Base-by-base conservation (phyloP, 495 filamentous ascomycete genomes). In the Rostrohypoxylon terebratum region DNA sequence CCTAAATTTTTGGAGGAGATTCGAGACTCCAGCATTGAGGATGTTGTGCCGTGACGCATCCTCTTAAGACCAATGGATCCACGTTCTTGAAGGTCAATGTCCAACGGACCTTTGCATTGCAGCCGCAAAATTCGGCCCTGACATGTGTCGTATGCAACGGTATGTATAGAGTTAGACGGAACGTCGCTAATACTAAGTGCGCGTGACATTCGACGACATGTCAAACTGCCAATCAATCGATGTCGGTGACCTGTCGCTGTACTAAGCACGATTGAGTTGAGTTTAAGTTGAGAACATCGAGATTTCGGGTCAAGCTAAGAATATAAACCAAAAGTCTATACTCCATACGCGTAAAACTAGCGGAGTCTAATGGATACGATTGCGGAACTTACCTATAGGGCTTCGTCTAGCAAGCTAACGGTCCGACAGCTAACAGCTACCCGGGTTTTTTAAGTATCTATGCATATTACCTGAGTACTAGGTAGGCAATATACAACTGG, bases 31-130 rank as follows among this genome's bases (percentile, higher is more conserved):
- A 21, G 28, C 31, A n/a, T 55, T 31, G 28, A 34, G 28, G 31
- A 53, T 53, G 48, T 23, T 53, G 23, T 28, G 16, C 28, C 23
- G 9, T 51, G 14, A 11, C 21, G 25, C 10, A 25, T 7, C 23
- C 23, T 25, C 23, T 25, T 21, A 36, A 38, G n/a, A 10, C 51
- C 23, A 14, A 33, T 31, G 16, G 31, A 16, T 34, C 31, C 31
- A 58, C 62, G 31, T 53, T 72, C 42, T 53, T n/a, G 48, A 60
- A 9, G 20, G 42, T 36, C 59, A 13, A 59, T 45, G 14, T 34
- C 54, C 65, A 59, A 65, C 40, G 47, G 59, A 62, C 47, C 55
- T 65, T 31, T 44, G 51, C 54, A 64, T 73, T 50, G 47, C 34
- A 64, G 59, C 50, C 34, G 53, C 54, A 60, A 53, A 51, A 68